Evolutionary conservation across 2,329 filamentous ascomycete species (phyloP), one percentile per base, ranked within the genome.

Genomic region (Hawksworthiomyces lignivorus): DNA sequence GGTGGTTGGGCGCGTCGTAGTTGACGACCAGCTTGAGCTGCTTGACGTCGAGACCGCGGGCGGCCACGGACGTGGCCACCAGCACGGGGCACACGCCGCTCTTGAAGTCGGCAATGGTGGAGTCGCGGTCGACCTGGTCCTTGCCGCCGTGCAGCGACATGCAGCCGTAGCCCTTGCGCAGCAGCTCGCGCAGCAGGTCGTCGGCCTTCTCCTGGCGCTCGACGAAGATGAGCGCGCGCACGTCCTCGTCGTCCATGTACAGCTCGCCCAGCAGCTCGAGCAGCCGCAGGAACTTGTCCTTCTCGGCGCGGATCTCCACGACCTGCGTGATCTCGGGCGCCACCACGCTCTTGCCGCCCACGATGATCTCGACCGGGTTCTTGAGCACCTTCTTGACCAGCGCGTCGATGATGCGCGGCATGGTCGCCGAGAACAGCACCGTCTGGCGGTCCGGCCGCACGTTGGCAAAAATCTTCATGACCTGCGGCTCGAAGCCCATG

Each of bases 401-500:
- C 0, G 84, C 81, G 58, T 95, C 87, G 72, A 98, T 94, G 50
- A 90, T 89, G 35, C 84, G 80, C 17, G 92, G 92, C 71, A 97
- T 95, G 0, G 92, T 98, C 4, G 92, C 92, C 0, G 92, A 97
- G 62, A 97, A 98, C 19, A 97, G 73, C 39, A 97, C 88, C 1
- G 88, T 95, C 59, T 98, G 92, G 38, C 86, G 82, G 59, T 96
- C 86, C 1, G 92, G 89, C 36, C 92, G 82, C 59, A 95, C 84
- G 55, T 92, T 95, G 51, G 80, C 80, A 58, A 97, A 81, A 45
- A 98, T 92, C 62, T 94, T 96, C 79, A 92, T 92, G 41, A 98
- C 89, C 61, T 98, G 92, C 3, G 92, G 90, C 63, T 95, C 90
- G 57, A 98, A 98, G 12, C 92, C 92, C 92, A 98, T 97, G 61